Evolutionary conservation across 192 early-diverging fungal genomes (phyloP).

Genomic region (Obelidium mucronatum): DNA sequence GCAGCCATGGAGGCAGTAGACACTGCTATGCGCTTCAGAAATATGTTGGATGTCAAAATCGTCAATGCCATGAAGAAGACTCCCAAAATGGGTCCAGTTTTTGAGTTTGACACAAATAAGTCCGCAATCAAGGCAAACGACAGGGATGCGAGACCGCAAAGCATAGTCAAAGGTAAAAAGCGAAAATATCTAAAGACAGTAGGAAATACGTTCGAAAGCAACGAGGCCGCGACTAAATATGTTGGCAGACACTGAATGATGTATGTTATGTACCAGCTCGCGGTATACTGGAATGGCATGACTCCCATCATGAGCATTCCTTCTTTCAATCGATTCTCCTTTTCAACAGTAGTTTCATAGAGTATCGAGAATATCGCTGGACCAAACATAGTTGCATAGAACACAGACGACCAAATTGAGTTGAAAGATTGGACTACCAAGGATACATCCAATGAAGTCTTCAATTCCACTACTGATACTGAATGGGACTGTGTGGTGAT

Average conservation of each 20-base stretch:
- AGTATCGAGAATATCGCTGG: neutral
- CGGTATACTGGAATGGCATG: neutral
- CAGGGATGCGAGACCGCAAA: neutral
- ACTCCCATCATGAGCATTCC: neutral
- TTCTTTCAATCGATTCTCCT: neutral
- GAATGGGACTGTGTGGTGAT: too few relatives aligned
- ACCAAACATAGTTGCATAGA: neutral
- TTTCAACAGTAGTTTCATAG: neutral
- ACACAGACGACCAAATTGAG: neutral
- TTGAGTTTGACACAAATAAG: constrained; percentile 15
- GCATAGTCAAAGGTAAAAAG: constrained; percentile 5
- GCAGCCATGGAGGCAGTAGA: neutral
- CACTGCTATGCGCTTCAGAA: too few relatives aligned
- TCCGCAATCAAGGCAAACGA: constrained; percentile 12
- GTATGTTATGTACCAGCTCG: too few relatives aligned
- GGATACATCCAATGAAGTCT: too few relatives aligned
- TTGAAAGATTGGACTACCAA: neutral
- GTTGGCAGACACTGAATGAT: too few relatives aligned
- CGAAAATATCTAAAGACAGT: too few relatives aligned
- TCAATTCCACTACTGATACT: too few relatives aligned
- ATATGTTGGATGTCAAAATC: too few relatives aligned
- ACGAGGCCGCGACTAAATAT: too few relatives aligned
- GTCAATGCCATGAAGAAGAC: neutral
- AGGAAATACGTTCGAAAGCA: too few relatives aligned
- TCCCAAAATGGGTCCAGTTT: constrained; percentile 11